Percentiles rank a stretch among this genome's conserved stretches.
phyloP scores from a whole-genome alignment of 768 basidiomycete species.

The Butyriboletus loyo region DNA sequence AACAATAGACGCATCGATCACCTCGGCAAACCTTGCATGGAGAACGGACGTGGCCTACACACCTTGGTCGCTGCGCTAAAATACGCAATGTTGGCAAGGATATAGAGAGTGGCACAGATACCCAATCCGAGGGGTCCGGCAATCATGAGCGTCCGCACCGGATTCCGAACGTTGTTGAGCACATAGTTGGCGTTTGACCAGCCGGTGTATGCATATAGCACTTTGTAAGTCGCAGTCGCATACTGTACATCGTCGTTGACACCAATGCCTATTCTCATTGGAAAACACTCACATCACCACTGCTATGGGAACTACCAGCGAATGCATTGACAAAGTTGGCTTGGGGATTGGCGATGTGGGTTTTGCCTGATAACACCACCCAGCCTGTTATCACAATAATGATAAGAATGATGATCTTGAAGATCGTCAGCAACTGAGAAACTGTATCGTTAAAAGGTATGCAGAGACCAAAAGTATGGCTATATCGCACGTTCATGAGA shows the following conservation, averaged over 20 bases:
- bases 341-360: constrained; percentile 51
- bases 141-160: constrained; percentile 58
- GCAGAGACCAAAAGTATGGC: background rate
- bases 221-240: constrained; percentile 61
- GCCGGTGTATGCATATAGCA: constrained; percentile 48
- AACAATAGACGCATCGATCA: background rate
- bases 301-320: constrained; percentile 50
- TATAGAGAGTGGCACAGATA: constrained; percentile 50
- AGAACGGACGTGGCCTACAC: background rate
- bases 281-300: constrained; percentile 39
- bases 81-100: constrained; percentile 58
- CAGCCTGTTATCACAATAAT: constrained; percentile 57
- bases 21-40: background rate
- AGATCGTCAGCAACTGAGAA: constrained; percentile 41
- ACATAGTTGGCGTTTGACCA: constrained; percentile 61
- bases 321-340: constrained; percentile 58
- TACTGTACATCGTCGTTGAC: constrained; percentile 37
- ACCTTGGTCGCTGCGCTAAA: constrained; percentile 39
- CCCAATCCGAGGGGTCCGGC: constrained; percentile 57
- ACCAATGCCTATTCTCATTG: background rate
- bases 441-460: constrained; percentile 7
- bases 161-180: constrained; percentile 58
- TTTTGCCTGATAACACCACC: constrained; percentile 59
- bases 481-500: constrained; percentile 50
- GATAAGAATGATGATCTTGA: constrained; percentile 54